Percentiles rank a stretch among this genome's conserved stretches.
Evolutionary conservation across 768 basidiomycete genomes (phyloP).

Genomic region (Tylopilus subfusipes): DNA sequence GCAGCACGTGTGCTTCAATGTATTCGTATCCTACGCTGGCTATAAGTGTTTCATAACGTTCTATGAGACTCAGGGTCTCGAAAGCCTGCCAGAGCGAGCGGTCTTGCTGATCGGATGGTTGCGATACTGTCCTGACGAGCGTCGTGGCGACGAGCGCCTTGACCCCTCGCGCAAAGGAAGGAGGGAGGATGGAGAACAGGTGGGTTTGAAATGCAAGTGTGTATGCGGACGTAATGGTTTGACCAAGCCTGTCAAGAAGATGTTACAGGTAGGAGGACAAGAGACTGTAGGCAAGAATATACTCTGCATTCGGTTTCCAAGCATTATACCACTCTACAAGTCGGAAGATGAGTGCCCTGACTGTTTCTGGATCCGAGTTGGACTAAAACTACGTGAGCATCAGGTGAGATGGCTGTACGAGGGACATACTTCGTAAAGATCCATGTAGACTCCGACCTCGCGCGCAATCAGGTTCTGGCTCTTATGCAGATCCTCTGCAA

Average conservation of each 20-base stretch:
- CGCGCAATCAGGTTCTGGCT: constrained; percentile 53
- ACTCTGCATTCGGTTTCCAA: constrained; percentile 73
- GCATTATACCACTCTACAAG: constrained; percentile 69
- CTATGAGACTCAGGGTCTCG: constrained; percentile 69
- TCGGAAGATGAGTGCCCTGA: constrained; percentile 54
- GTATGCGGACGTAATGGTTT: constrained; percentile 57
- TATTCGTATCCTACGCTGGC: constrained; percentile 82
- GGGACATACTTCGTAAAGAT: constrained; percentile 55
- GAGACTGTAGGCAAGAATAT: constrained; percentile 22
- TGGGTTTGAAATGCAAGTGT: constrained; percentile 70
- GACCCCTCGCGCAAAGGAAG: constrained; percentile 64
- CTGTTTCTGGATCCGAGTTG: constrained; percentile 43
- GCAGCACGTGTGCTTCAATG: constrained; percentile 71
- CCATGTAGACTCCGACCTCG: constrained; percentile 60
- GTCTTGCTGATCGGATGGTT: constrained; percentile 31
- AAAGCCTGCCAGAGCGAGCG: constrained; percentile 54
- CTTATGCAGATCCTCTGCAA: constrained; percentile 59
- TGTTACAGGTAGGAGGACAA: neutral
- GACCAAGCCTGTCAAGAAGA: constrained; percentile 48
- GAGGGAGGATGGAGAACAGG: constrained; percentile 67
- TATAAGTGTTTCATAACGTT: constrained; percentile 81
- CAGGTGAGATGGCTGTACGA: neutral
- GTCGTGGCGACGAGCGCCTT: constrained; percentile 62
- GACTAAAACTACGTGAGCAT: constrained; percentile 32
- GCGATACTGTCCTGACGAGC: constrained; percentile 32